A percentile compares a stretch with the other conserved stretches of the same genome.
Conservation (phyloP, 805 yeast species). For the Kodamaea fukazawae region DNA sequence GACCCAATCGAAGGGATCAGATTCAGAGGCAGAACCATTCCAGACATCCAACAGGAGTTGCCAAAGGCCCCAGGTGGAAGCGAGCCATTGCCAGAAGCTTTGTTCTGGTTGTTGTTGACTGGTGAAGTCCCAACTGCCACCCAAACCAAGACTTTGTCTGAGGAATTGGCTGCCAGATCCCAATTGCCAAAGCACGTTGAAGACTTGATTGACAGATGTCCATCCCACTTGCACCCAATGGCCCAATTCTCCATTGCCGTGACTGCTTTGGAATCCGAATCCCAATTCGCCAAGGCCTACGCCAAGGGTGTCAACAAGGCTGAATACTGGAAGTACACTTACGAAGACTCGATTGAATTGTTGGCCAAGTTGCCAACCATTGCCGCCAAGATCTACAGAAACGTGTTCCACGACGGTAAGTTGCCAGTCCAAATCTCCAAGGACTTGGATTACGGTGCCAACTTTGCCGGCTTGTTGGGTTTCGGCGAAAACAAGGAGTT, state of each 20-base stretch:
- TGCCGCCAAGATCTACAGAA: constrained; percentile 73
- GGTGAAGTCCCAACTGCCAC: constrained; percentile 65
- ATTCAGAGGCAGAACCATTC: constrained; percentile 74
- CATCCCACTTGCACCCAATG: constrained; percentile 76
- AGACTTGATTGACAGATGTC: constrained; percentile 60
- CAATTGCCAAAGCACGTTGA: constrained; percentile 63
- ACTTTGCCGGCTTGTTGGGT: constrained; percentile 65
- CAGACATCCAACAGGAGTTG: constrained; percentile 63
- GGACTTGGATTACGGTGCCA: constrained; percentile 67
- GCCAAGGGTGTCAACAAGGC: constrained; percentile 65
- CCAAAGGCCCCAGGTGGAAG: constrained; percentile 58
- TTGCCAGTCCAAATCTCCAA: constrained; percentile 51
- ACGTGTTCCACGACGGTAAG: constrained; percentile 54
- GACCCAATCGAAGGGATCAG: constrained; percentile 76
- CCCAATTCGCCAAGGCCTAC: constrained; percentile 69
- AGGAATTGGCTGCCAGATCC: constrained; percentile 63
- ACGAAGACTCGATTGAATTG: constrained; percentile 67
- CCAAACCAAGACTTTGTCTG: constrained; percentile 55
- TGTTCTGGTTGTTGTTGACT: constrained; percentile 76
- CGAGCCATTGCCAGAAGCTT: constrained; percentile 71
- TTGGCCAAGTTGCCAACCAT: constrained; percentile 72
- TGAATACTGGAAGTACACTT: constrained; percentile 73
- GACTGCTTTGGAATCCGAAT: constrained; percentile 68
- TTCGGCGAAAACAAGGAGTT: constrained; percentile 56
- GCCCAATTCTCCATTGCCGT: constrained; percentile 77